Percentiles rank a stretch among this genome's conserved stretches.
Conservation (phyloP, 495 filamentous ascomycete species). For the Talaromyces thailandensis region DNA sequence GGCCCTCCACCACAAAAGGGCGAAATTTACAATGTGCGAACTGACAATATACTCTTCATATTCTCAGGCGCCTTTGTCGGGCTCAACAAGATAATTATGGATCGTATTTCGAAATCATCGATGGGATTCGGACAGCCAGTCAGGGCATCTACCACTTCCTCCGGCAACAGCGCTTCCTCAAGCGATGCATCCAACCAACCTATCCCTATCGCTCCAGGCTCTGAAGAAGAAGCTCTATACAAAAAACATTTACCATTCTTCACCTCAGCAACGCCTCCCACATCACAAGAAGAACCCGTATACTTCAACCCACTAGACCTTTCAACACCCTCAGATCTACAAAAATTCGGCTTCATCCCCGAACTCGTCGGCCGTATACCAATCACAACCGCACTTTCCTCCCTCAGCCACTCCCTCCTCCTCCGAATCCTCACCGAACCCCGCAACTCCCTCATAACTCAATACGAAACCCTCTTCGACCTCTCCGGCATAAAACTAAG, state of each 20-base stretch:
- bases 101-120: constrained; percentile 75
- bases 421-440: constrained; percentile 87
- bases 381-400: constrained; percentile 72
- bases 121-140: constrained; percentile 89
- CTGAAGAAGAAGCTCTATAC: constrained; percentile 53
- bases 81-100: constrained; percentile 78
- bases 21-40: constrained; percentile 84
- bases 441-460: constrained; percentile 71
- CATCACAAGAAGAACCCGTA: constrained; percentile 27
- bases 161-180: constrained; percentile 13
- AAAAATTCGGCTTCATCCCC: constrained; percentile 88
- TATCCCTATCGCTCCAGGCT: constrained; percentile 35
- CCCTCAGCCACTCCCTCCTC: constrained; percentile 70
- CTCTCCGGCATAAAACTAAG: constrained; percentile 75
- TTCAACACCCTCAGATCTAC: constrained; percentile 71
- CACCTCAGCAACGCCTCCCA: constrained; percentile 25
- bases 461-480: constrained; percentile 78
- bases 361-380: constrained; percentile 90
- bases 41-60: constrained; percentile 93
- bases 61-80: constrained; percentile 94
- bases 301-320: constrained; percentile 76
- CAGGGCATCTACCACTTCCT: constrained; percentile 32
- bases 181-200: constrained; percentile 27
- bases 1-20: constrained; percentile 48
- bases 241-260: constrained; percentile 63